Evolutionary conservation across 75 land plant species (phyloP), one percentile per base, ranked within the genome.

Genomic region (Pinus taeda): DNA sequence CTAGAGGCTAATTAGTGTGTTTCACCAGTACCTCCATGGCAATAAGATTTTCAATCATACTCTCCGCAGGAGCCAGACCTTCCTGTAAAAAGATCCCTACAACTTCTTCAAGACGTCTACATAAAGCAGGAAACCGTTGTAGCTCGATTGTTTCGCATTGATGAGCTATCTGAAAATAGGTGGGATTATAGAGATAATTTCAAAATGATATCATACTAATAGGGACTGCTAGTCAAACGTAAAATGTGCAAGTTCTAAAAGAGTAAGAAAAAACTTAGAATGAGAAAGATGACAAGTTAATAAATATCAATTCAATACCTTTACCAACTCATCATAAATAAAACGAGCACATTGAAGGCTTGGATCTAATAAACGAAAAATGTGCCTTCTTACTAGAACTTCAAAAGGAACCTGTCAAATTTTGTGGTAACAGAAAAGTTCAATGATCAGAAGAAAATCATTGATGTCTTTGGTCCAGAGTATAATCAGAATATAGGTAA

Each of bases 271-370:
- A 37, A 14, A 15, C 45, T 45, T 13, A 20, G n/a, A 29, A 45
- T 36, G 6, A 36, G 80, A 75, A 26, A 74, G 57, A 74, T 53
- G 22, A 76, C 30, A 79, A 57, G 37, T 62, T 13, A 12, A 4
- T 36, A 67, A 36, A 77, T 39, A 18, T 77, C 13, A 15, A 77
- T n/a, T 45, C 11, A 70, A 18, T 73, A 93, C 98, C 98, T 93
- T 93, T 55, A 93, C 76, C 74, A 96, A 81, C 74, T 96, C 98
- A 78, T 96, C 98, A 79, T 93, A 93, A 66, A 96, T 96, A 77
- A 93, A 93, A 62, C 92, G 87, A 42, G 94, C 96, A 87, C 98
- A 96, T 75, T 96, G 98, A 61, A 93, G 86, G 75, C 98, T 93
- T 67, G 98, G 98, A 78, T 96, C 97, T 67, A 96, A 77, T 67